Conservation (phyloP, 257 asterid genomes). For the Ilex asprella region DNA sequence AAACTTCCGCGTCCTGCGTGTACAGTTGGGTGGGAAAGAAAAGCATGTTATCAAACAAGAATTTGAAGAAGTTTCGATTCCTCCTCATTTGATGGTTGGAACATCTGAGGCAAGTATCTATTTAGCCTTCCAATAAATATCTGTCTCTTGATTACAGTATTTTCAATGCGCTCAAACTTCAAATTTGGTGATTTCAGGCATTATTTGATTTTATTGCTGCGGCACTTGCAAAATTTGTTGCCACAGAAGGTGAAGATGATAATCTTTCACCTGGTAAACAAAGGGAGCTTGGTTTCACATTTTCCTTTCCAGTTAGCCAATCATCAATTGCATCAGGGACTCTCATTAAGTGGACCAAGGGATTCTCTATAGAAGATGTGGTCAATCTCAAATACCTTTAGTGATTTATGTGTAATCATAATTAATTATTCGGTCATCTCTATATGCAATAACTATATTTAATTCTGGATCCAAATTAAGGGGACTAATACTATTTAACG, state of each 20-base stretch:
- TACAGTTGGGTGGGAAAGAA: conserved; percentile 65
- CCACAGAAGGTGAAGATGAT: conserved; percentile 60
- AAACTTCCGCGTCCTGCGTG: conserved; percentile 84
- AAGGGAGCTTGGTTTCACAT: conserved; percentile 95
- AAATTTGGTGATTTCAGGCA: conserved; percentile 27
- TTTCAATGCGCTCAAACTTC: conserved; percentile 2
- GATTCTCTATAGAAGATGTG: conserved; percentile 73
- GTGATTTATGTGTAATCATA: no score
- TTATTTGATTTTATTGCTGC: conserved; percentile 76
- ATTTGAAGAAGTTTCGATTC: conserved; percentile 66
- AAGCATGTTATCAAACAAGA: conserved; percentile 42
- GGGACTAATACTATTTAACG: no score
- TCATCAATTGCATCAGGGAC: conserved; percentile 76
- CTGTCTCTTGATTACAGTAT: background rate
- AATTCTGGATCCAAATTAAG: no score
- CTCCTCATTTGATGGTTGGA: conserved; percentile 83
- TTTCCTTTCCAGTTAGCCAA: conserved; percentile 90
- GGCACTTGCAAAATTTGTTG: conserved; percentile 66
- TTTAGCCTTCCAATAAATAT: background rate
- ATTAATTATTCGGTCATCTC: no score
- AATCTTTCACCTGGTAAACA: conserved; percentile 55
- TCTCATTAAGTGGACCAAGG: conserved; percentile 89
- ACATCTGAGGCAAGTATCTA: conserved; percentile 60
- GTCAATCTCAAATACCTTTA: conserved; percentile 30
- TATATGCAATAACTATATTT: no score